Percentiles rank a stretch among this genome's conserved stretches.
Conservation (phyloP, 2,329 filamentous ascomycete genomes). For the Pseudopyricularia javanii region DNA sequence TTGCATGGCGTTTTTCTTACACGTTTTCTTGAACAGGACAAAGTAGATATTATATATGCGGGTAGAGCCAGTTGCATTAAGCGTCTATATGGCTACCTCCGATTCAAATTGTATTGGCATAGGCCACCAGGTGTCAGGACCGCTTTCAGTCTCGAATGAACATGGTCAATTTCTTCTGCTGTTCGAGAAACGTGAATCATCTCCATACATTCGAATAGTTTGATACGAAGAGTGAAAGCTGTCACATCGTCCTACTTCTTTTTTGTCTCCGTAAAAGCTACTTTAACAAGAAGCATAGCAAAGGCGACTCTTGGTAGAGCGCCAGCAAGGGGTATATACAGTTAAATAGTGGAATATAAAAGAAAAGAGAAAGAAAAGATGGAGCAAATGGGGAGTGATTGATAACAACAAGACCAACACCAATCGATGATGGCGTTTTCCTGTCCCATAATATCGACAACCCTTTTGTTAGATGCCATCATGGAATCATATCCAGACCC, state of each 20-base stretch:
- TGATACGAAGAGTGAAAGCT: too few species aligned
- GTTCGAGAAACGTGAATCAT: too few species aligned
- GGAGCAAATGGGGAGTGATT: not conserved
- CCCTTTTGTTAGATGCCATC: too few species aligned
- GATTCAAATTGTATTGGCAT: too few species aligned
- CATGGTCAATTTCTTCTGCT: too few species aligned
- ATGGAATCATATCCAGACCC: not conserved
- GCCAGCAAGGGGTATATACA: conserved; percentile 2
- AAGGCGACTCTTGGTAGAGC: not conserved
- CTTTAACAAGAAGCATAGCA: not conserved
- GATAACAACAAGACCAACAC: not conserved
- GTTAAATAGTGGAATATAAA: not conserved
- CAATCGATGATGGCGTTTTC: not conserved
- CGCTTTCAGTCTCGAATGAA: too few species aligned
- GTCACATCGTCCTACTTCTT: not conserved
- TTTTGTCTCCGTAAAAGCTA: not conserved
- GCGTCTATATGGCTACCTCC: not conserved
- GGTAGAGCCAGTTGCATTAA: not conserved
- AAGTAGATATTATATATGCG: not conserved
- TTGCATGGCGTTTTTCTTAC: not conserved
- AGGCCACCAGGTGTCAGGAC: too few species aligned
- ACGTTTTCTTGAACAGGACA: not conserved
- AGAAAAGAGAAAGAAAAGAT: not conserved
- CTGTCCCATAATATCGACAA: too few species aligned
- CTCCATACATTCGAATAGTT: too few species aligned